These are phyloP conservation scores for Mycena citricolor DNA, from an alignment of 1,284 basidiomycete genomes.

Conservation along the genomic window DNA sequence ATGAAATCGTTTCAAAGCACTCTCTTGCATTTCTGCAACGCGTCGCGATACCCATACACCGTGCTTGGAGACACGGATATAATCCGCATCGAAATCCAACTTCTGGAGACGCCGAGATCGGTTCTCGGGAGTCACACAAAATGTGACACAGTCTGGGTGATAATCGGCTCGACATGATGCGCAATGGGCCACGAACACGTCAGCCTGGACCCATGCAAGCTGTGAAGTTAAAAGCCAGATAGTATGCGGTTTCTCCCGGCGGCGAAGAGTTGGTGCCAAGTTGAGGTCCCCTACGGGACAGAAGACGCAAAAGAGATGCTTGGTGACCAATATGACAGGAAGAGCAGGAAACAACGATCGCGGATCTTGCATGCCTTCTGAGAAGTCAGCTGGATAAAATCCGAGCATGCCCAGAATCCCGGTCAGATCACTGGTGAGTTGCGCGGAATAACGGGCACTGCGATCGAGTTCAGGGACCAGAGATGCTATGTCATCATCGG, in stretches of 20 bases:
- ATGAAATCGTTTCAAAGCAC: conserved; percentile 16
- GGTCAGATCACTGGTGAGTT: background rate
- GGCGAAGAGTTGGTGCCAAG: conserved; percentile 6
- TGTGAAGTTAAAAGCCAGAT: background rate
- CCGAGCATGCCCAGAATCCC: conserved; percentile 4
- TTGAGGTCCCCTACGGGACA: conserved; percentile 2
- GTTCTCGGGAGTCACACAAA: background rate
- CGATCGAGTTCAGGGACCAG: conserved; percentile 2
- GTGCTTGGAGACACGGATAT: conserved; percentile 17
- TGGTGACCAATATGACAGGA: conserved; percentile 5
- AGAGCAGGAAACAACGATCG: conserved; percentile 4
- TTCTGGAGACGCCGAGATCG: background rate
- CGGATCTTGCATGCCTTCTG: background rate
- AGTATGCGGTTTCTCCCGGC: conserved; percentile 1
- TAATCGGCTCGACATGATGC: conserved; percentile 9
- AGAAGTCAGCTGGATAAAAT: background rate
- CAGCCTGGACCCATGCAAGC: conserved; percentile 8
- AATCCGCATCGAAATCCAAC: conserved; percentile 12
- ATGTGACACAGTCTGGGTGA: conserved; percentile 12
- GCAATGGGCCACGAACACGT: conserved; percentile 11
- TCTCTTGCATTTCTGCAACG: conserved; percentile 18
- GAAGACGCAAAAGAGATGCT: conserved; percentile 2
- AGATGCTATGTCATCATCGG: background rate
- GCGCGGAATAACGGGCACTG: background rate
- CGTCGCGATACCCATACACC: conserved; percentile 17